These are phyloP conservation scores for Acacia acuminata DNA, from an alignment of 306 rosid genomes.

Conservation along the genomic window DNA sequence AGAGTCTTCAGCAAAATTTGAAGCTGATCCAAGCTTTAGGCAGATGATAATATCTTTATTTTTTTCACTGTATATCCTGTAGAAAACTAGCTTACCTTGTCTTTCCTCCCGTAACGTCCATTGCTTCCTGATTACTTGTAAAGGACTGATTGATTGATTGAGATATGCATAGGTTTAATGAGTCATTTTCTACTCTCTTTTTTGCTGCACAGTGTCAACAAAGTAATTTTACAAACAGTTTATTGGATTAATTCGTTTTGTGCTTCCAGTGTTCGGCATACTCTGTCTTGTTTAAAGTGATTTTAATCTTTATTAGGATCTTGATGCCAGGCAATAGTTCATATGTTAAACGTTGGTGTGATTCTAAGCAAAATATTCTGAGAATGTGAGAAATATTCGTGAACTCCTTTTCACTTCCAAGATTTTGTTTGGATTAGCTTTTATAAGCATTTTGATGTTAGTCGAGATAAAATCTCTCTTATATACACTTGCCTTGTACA, in stretches of 20 bases:
- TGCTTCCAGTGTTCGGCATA: neutral
- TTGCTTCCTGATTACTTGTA: constrained; percentile 37
- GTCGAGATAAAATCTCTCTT: no score
- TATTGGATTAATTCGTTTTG: neutral
- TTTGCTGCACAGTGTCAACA: neutral
- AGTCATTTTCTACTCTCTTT: constrained; percentile 18
- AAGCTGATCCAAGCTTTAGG: constrained; percentile 20
- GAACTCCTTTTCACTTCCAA: neutral
- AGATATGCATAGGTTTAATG: constrained; percentile 21
- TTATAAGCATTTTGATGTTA: no score
- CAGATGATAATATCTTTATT: constrained; percentile 22
- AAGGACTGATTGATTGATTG: constrained; percentile 43
- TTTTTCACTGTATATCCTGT: constrained; percentile 16
- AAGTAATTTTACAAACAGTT: constrained; percentile 23
- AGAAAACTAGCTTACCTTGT: constrained; percentile 20
- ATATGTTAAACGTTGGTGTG: neutral
- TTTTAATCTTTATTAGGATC: neutral
- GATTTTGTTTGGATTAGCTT: no score
- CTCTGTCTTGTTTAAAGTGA: neutral
- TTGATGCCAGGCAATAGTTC: neutral
- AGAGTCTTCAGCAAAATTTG: constrained; percentile 25
- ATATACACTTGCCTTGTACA: no score
- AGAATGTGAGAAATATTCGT: neutral
- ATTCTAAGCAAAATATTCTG: neutral
- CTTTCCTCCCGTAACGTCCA: neutral